Conservation (phyloP, 2,329 filamentous ascomycete species). For the Xylaria hypoxylon region DNA sequence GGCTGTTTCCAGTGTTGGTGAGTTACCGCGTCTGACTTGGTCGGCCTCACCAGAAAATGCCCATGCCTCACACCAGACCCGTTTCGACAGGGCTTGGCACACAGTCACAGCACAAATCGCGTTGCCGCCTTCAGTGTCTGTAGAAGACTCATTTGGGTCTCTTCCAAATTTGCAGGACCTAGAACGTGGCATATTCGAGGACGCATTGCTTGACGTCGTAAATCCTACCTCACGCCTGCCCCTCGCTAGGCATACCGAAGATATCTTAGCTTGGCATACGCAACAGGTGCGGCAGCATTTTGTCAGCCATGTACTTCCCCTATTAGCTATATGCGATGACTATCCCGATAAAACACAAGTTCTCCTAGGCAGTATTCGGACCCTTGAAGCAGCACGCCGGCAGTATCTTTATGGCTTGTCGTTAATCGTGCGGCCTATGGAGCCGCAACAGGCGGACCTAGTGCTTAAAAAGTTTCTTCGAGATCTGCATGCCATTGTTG, state of each 20-base stretch:
- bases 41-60: slow-evolving; percentile 43
- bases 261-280: slow-evolving; percentile 70
- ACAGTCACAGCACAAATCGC: slow-evolving; percentile 68
- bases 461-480: slow-evolving; percentile 65
- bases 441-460: slow-evolving; percentile 53
- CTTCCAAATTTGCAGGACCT: slow-evolving; percentile 56
- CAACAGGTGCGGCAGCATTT: slow-evolving; percentile 72
- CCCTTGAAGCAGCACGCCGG: slow-evolving; percentile 69
- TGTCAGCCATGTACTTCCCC: slow-evolving; percentile 67
- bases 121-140: slow-evolving; percentile 66
- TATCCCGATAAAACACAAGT: slow-evolving; percentile 60
- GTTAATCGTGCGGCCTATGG: slow-evolving; percentile 62
- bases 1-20: slow-evolving; percentile 42
- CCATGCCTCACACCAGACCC: slow-evolving; percentile 62
- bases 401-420: slow-evolving; percentile 68
- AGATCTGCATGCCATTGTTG: slow-evolving; percentile 73
- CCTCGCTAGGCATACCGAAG: slow-evolving; percentile 63
- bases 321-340: slow-evolving; percentile 61
- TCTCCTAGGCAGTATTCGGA: slow-evolving; percentile 64
- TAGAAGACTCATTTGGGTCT: slow-evolving; percentile 66
- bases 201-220: slow-evolving; percentile 66
- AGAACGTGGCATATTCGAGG: slow-evolving; percentile 59
- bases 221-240: slow-evolving; percentile 61
- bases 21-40: slow-evolving; percentile 39
- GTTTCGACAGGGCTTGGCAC: slow-evolving; percentile 73